Percentiles rank a stretch among this genome's conserved stretches.
phyloP scores from a whole-genome alignment of 1,284 basidiomycete genomes.

The Erythrobasidium hasegawianum region DNA sequence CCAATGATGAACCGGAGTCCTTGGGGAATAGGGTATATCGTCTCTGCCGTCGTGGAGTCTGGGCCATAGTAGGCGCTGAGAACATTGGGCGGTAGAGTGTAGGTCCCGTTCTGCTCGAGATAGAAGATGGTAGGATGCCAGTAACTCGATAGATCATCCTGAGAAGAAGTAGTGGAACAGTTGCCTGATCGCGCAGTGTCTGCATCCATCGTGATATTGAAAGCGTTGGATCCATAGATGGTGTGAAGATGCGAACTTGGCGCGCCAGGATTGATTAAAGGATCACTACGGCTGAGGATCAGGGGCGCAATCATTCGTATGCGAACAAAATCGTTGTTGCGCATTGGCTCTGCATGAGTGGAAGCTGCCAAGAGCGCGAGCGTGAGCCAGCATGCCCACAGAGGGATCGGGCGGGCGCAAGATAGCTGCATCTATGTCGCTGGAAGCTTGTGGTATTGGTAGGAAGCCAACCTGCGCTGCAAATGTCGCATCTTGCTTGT shows the following conservation, averaged over 20 bases:
- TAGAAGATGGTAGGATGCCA: conserved; percentile 21
- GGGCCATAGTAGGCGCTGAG: background rate
- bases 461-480: too few species aligned
- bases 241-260: conserved; percentile 17
- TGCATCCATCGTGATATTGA: conserved; percentile 16
- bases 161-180: conserved; percentile 8
- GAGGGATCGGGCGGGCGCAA: too few species aligned
- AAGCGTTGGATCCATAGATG: conserved; percentile 9
- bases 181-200: conserved; percentile 9
- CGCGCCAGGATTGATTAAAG: conserved; percentile 20
- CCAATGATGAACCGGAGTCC: conserved; percentile 10
- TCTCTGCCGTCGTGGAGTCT: conserved; percentile 2
- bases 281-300: conserved; percentile 7
- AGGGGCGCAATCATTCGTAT: too few species aligned
- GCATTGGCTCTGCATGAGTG: too few species aligned
- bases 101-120: conserved; percentile 17
- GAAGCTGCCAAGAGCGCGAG: too few species aligned
- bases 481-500: too few species aligned
- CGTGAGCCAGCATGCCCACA: too few species aligned
- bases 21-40: conserved; percentile 5
- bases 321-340: too few species aligned
- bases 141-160: conserved; percentile 25
- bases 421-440: too few species aligned
- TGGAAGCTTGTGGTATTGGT: too few species aligned
- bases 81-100: background rate